Evolutionary conservation across 164 flowering plant genomes (phyloP).

Genomic region (Taxillus chinensis): DNA sequence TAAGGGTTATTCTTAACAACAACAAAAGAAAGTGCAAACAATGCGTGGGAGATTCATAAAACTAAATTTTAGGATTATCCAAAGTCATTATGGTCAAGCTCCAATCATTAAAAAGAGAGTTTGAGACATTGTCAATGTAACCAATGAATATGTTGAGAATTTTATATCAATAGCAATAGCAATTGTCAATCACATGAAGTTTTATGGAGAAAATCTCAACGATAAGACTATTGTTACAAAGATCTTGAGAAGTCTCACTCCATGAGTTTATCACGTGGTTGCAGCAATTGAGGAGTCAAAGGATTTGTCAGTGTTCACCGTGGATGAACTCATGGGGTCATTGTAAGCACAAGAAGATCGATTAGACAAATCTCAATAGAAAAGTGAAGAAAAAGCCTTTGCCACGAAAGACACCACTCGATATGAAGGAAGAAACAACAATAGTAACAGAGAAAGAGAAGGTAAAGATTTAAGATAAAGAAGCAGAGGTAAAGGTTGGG

Average conservation of each 20-base stretch:
- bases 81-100: conserved; percentile 10
- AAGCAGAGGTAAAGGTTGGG: too few species aligned
- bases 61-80: background rate
- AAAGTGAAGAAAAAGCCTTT: too few species aligned
- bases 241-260: conserved; percentile 5
- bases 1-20: too few species aligned
- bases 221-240: conserved; percentile 6
- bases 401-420: too few species aligned
- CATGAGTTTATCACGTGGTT: conserved; percentile 7
- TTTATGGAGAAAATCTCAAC: conserved; percentile 4
- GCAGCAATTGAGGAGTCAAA: conserved; percentile 9
- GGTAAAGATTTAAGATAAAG: too few species aligned
- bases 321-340: conserved; percentile 9
- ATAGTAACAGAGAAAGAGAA: too few species aligned
- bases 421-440: too few species aligned
- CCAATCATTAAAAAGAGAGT: conserved; percentile 8
- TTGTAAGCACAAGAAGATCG: conserved; percentile 13
- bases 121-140: conserved; percentile 6
- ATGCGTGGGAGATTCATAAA: conserved; percentile 2
- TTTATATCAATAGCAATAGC: background rate
- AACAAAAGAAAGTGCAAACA: background rate
- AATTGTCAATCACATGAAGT: conserved; percentile 9
- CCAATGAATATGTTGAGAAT: conserved; percentile 3
- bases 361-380: too few species aligned
- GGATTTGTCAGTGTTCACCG: conserved; percentile 2